These are phyloP conservation scores for Coemansia sp. DNA, from an alignment of 192 early-diverging fungal genomes.

Conservation along the genomic window DNA sequence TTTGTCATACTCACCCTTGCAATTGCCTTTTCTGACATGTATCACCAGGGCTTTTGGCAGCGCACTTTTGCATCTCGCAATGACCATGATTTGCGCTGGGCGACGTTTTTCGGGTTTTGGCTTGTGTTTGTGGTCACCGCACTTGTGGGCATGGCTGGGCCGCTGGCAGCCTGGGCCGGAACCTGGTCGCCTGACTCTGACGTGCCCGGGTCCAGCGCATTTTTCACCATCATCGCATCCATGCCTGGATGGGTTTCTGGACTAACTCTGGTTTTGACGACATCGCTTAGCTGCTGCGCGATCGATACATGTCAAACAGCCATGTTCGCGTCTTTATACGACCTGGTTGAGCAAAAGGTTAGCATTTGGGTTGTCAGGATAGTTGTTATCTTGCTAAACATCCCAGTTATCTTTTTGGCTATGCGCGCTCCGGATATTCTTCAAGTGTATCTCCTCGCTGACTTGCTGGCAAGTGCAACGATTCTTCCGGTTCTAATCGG, in stretches of 20 bases:
- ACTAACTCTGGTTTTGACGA: constrained; percentile 60
- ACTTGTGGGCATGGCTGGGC: constrained; percentile 63
- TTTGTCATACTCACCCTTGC: constrained; percentile 64
- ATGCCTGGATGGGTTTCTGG: constrained; percentile 62
- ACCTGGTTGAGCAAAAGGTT: constrained; percentile 53
- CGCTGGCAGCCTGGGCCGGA: constrained; percentile 66
- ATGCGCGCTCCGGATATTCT: constrained; percentile 61
- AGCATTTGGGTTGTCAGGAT: constrained; percentile 50
- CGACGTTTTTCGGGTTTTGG: constrained; percentile 59
- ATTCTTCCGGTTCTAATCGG: constrained; percentile 60
- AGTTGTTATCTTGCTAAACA: constrained; percentile 49
- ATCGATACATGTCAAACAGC: constrained; percentile 73
- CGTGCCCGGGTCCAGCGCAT: constrained; percentile 59
- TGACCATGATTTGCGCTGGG: constrained; percentile 61
- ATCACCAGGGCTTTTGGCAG: constrained; percentile 74
- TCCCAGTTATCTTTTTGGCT: constrained; percentile 58
- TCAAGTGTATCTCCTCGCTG: constrained; percentile 63
- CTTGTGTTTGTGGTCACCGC: constrained; percentile 58
- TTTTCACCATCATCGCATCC: constrained; percentile 65
- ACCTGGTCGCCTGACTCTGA: constrained; percentile 54
- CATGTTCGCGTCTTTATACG: constrained; percentile 64
- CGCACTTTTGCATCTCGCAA: constrained; percentile 68
- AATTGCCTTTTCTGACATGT: constrained; percentile 62
- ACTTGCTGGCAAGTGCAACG: constrained; percentile 61
- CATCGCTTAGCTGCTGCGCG: constrained; percentile 64